A percentile compares a stretch with the other conserved stretches of the same genome.
Conservation (phyloP, 768 basidiomycete genomes). For the Mycena galopus region DNA sequence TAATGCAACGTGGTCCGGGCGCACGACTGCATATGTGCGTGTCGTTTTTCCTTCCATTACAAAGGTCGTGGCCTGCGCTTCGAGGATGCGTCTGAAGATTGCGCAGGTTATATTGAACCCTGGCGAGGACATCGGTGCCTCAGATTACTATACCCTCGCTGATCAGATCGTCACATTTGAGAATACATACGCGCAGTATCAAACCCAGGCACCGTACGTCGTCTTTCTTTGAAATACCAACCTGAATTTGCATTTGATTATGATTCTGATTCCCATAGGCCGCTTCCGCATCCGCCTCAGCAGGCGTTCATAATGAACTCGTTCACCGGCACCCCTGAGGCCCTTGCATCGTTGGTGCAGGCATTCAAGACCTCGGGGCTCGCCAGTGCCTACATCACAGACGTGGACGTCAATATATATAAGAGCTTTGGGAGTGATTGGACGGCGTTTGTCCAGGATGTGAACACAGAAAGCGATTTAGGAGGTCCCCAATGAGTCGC, state of each 20-base stretch:
- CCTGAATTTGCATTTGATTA: background rate
- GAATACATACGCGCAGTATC: conserved; percentile 15
- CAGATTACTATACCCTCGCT: conserved; percentile 18
- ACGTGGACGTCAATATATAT: conserved; percentile 13
- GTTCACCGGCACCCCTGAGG: conserved; percentile 1
- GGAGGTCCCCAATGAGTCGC: conserved; percentile 1
- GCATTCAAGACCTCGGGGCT: conserved; percentile 11
- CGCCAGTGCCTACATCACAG: conserved; percentile 12
- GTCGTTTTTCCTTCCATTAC: background rate
- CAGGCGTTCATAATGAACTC: conserved; percentile 23
- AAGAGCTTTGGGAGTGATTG: conserved; percentile 15
- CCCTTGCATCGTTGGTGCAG: conserved; percentile 10
- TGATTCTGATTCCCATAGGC: conserved; percentile 8
- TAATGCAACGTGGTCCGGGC: background rate
- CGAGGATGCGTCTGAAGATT: background rate
- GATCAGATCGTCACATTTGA: conserved; percentile 28
- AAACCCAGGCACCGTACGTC: conserved; percentile 20
- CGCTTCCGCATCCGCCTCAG: conserved; percentile 22
- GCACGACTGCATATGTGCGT: conserved; percentile 19
- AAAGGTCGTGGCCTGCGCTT: background rate
- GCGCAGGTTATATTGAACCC: conserved; percentile 24
- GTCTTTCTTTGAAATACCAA: background rate
- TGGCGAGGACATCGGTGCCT: conserved; percentile 13
- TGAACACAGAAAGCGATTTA: conserved; percentile 6
- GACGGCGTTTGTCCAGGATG: conserved; percentile 11